Percentiles rank a stretch among this genome's conserved stretches.
These are phyloP conservation scores for Sporisorium reilianum DNA, from an alignment of 1,284 basidiomycete species.

Conservation along the genomic window DNA sequence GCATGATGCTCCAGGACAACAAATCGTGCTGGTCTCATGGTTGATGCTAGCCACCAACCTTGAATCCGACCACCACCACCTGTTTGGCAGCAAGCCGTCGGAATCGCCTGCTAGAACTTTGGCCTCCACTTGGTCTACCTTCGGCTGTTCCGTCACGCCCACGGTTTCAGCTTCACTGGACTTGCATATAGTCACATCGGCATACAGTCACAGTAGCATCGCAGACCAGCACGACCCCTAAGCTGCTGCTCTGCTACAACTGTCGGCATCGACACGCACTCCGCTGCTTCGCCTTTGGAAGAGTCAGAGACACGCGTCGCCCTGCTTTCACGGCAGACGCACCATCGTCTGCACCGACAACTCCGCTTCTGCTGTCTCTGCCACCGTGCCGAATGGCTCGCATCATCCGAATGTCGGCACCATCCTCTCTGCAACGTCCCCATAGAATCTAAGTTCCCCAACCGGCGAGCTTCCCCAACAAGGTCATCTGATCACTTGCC, in stretches of 20 bases:
- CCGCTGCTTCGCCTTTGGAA: too few relatives aligned
- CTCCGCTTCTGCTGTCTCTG: background rate
- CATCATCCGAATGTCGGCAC: constrained; percentile 29
- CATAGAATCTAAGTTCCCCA: constrained; percentile 10
- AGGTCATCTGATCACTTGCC: background rate
- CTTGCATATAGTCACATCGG: background rate
- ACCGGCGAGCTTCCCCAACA: background rate
- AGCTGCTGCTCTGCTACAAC: background rate
- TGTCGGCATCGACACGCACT: background rate
- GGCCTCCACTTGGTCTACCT: background rate
- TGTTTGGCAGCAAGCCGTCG: background rate
- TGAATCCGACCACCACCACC: background rate
- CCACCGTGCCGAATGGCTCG: constrained; percentile 17
- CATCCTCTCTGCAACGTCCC: constrained; percentile 28
- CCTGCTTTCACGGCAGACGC: too few relatives aligned
- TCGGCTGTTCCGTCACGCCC: constrained; percentile 2
- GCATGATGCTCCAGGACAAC: constrained; percentile 1
- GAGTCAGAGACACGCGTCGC: too few relatives aligned
- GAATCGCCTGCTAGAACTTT: background rate
- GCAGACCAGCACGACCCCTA: background rate
- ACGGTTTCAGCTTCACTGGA: background rate
- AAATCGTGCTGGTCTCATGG: background rate
- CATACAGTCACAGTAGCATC: background rate
- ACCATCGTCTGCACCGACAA: background rate
- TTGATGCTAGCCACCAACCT: background rate